Evolutionary conservation across 805 yeast species (phyloP), one percentile per base, ranked within the genome.

Genomic region (Barnettozyma salicaria): DNA sequence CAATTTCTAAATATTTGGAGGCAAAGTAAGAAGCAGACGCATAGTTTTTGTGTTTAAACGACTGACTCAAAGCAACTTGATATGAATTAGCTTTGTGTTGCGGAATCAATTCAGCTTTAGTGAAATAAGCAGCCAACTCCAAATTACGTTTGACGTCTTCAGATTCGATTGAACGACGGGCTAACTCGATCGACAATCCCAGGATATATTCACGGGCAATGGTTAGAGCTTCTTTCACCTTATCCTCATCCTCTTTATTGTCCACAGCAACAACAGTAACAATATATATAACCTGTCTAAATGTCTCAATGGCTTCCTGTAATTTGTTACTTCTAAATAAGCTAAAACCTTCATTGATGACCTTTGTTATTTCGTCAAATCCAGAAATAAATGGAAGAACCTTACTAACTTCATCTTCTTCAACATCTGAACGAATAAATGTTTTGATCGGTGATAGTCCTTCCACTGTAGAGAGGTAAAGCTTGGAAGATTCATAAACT

Each of bases 101-200:
- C 24, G 84, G 79, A 46, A 82, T 86, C 50, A 92, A 72, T 47
- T 82, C 75, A 19, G 89, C 80, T 56, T 76, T 79, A 11, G 98
- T 87, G 68, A 92, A 94, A 63, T 90, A 90, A 1, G 97, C 94
- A 6, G 98, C 97, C 48, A 92, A 68, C 61, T 92, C 97, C 55
- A 92, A 70, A 60, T 87, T 89, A 45, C 97, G 82, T 61, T 87
- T 82, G 38, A 82, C 68, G 43, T 80, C 79, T 21, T 72, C 72
- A 9, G 79, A 69, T 22, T 82, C 85, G 41, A 94, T 63, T 9
- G 82, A 58, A 63, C 97, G 87, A 63, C 99, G 89, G 39, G 74
- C 74, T 46, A 90, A 70, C 62, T 92, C 99, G 45, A 92, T 86
- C 17, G 95, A 82, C 47, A 90, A 72, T 19, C 97, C 98, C 35